A percentile compares a stretch with the other conserved stretches of the same genome.
phyloP scores from a whole-genome alignment of 2,329 filamentous ascomycete species.

The Arthrobotrys sinensis region DNA sequence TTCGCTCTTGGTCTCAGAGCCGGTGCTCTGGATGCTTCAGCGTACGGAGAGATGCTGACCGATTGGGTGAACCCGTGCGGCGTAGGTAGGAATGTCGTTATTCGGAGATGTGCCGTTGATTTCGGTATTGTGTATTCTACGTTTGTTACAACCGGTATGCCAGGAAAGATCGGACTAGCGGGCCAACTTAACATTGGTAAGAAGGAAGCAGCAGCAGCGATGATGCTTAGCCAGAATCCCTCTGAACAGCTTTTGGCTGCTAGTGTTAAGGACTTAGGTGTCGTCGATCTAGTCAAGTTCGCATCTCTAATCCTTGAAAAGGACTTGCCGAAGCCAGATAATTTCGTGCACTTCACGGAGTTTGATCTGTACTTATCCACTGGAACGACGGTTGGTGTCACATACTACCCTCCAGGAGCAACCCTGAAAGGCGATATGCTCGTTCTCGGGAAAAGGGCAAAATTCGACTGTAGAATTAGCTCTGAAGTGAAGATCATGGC shows the following conservation, averaged over 20 bases:
- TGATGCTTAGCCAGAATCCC: constrained; percentile 60
- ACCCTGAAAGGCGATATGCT: constrained; percentile 54
- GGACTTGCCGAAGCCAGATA: constrained; percentile 43
- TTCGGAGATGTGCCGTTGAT: constrained; percentile 58
- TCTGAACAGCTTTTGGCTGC: constrained; percentile 58
- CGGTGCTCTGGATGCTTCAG: constrained; percentile 42
- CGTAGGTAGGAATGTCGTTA: constrained; percentile 50
- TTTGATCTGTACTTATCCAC: constrained; percentile 59
- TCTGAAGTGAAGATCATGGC: constrained; percentile 47
- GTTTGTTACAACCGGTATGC: constrained; percentile 43
- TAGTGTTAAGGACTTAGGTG: constrained; percentile 13
- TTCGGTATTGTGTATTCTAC: constrained; percentile 59
- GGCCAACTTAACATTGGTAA: constrained; percentile 61
- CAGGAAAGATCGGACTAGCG: constrained; percentile 58
- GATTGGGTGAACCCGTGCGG: constrained; percentile 62
- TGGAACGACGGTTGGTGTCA: constrained; percentile 56
- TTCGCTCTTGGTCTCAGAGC: constrained; percentile 61
- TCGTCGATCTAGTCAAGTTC: constrained; percentile 60
- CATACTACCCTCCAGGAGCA: constrained; percentile 58
- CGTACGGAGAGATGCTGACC: constrained; percentile 60
- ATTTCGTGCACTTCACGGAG: constrained; percentile 54
- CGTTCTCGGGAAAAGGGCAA: constrained; percentile 52
- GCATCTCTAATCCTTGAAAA: constrained; percentile 40
- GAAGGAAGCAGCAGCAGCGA: constrained; percentile 57
- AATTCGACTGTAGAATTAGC: constrained; percentile 56